Base-by-base conservation (phyloP, 1,139 yeast species). In the Debaryomycetaceae sp. region DNA sequence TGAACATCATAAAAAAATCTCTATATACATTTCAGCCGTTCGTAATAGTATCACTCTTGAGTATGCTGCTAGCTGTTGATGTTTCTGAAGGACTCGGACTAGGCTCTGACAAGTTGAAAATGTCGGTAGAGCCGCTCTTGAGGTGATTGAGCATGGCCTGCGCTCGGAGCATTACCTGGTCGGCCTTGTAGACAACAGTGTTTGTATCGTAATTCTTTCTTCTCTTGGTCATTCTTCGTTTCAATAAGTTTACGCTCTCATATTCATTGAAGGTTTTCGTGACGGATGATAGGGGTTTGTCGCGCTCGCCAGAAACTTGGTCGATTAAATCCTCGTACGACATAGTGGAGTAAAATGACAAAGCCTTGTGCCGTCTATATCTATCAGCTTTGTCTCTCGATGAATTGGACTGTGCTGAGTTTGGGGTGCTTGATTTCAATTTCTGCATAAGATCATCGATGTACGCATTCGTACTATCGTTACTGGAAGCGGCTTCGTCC, bases 111-210 rank as follows among this genome's bases (percentile, higher is more conserved):
- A 11, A 37, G 20, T 13, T 20, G 40, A 11, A 22, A 11, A 31
- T 20, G 34, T 9, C 20, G 24, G 34, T 24, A 31, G 36, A 17
- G 34, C 49, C 57, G 33, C 45, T 53, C 36, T 78, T 49, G 24
- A 74, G 56, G 42, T 69, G 68, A 42, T 60, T 63, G 46, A 74
- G 62, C 78, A 74, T 72, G 0, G 67, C 66, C 45, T 71, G 76
- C 1, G 78, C 76, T 43, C 79, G 50, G 36, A 65, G 55, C 62
- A 70, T 58, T 2, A 58, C 56, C 46, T 59, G 60, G 52, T 63
- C 74, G 22, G 59, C 49, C 46, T 52, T 60, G 13, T 44, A 40
- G 27, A 51, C 46, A 8, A 44, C 49, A 6, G 39, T 49, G 5
- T 48, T 52, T 3, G 47, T 42, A 6, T 49, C 55, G 2, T 49